These are phyloP conservation scores for Garcia nutans DNA, from an alignment of 345 rosid genomes.

Conservation along the genomic window DNA sequence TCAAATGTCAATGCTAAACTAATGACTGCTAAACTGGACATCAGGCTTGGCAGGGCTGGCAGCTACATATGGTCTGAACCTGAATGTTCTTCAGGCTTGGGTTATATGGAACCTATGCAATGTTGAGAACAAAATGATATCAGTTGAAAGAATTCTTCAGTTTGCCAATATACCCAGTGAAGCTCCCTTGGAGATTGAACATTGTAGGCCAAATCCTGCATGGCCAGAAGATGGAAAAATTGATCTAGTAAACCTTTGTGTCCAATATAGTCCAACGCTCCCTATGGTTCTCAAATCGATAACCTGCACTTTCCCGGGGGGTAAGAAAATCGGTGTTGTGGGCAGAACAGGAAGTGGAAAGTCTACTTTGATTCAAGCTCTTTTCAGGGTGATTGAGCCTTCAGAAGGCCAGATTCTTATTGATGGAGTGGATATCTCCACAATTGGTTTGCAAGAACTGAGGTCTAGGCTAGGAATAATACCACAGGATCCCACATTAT, in stretches of 20 bases:
- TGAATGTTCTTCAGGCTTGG: slow-evolving; percentile 77
- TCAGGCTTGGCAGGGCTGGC: slow-evolving; percentile 68
- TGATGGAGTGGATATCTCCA: slow-evolving; percentile 70
- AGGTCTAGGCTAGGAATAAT: slow-evolving; percentile 78
- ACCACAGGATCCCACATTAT: slow-evolving; percentile 84
- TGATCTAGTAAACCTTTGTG: slow-evolving; percentile 48
- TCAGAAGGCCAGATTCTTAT: slow-evolving; percentile 66
- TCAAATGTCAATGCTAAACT: not conserved
- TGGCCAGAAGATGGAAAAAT: slow-evolving; percentile 61
- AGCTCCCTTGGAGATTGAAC: slow-evolving; percentile 50
- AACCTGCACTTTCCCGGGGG: slow-evolving; percentile 63
- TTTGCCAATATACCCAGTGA: slow-evolving; percentile 54
- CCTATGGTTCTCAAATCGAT: slow-evolving; percentile 66
- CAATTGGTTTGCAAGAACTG: slow-evolving; percentile 72
- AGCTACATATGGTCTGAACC: slow-evolving; percentile 60
- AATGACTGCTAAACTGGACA: slow-evolving; percentile 1
- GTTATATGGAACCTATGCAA: slow-evolving; percentile 75
- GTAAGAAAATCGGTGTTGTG: slow-evolving; percentile 72
- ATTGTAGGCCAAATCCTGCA: slow-evolving; percentile 36
- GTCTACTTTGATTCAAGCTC: slow-evolving; percentile 82
- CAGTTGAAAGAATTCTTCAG: slow-evolving; percentile 69
- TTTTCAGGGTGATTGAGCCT: slow-evolving; percentile 81
- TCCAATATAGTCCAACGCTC: slow-evolving; percentile 49
- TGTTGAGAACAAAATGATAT: slow-evolving; percentile 78
- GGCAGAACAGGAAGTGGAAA: slow-evolving; percentile 96